Base-by-base conservation (phyloP, 371 early-diverging fungal species). In the Apophysomyces variabilis region DNA sequence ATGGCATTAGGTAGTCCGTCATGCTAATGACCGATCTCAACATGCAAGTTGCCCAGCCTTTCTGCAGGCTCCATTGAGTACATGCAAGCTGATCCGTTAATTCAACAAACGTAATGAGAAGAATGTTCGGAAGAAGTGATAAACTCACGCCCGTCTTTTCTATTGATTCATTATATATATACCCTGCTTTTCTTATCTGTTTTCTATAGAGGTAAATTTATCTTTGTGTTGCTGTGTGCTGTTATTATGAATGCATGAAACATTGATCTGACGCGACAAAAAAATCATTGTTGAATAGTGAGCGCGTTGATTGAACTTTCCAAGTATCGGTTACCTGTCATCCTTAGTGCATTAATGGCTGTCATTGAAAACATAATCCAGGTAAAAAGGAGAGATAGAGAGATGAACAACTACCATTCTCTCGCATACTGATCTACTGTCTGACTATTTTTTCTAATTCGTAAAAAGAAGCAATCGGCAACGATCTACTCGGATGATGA, bases 241-340 rank as follows among this genome's bases (percentile, higher is more conserved):
- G 32, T 3, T 26, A 26, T 26, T 26, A 26, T 26, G 32, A 26
- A 26, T 26, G 32, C 32, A 26, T 26, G 32, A 26, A 26, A 26
- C 32, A 26, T 1, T 26, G 32, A 26, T 26, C 32, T 79, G 63
- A 82, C 78, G 4, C 38, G 14, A 37, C 38, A 14, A 32, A 12
- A 57, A 35, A 61, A 54, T 57, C 26, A 46, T 62, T 56, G 21
- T 38, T 36, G n/a, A 44, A 8, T 37, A 60, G 79, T 84, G 38
- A 69, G 72, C 58, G 76, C 86, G 3, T 58, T 86, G 60, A 71
- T 86, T 54, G 82, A 86, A 60, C 66, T 84, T 35, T 84, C 86
- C 8, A 74, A 78, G 39, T 85, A 73, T 74, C 73, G 78, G 37
- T 76, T 83, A 7, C 67, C 74, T 4, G 65, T 70, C 32, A 82